Conservation (phyloP, 2,329 filamentous ascomycete species). For the Zymoseptoria pseudotritici region DNA sequence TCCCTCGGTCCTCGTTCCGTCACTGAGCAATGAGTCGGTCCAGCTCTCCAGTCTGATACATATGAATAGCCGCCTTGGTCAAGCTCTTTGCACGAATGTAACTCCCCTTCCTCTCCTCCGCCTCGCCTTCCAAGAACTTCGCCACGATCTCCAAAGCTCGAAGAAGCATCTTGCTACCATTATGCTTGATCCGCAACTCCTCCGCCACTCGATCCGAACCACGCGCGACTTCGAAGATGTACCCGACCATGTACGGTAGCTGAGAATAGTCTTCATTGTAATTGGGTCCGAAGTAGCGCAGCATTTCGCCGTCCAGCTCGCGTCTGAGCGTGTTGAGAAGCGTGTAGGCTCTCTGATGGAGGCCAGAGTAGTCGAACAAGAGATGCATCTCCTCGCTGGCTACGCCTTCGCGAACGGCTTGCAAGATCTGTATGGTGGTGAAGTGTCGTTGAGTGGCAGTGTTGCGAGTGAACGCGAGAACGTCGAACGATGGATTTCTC, state of each 20-base stretch:
- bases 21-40: neutral
- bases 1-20: neutral
- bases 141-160: neutral
- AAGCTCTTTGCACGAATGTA: neutral
- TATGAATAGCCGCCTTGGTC: neutral
- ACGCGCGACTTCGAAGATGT: slow-evolving; percentile 4
- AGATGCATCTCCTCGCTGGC: slow-evolving; percentile 8
- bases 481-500: neutral
- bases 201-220: slow-evolving; percentile 3
- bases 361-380: slow-evolving; percentile 9
- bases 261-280: slow-evolving; percentile 7
- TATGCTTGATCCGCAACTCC: slow-evolving; percentile 17
- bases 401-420: slow-evolving; percentile 6
- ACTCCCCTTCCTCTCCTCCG: neutral
- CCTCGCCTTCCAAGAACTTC: neutral
- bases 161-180: neutral
- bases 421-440: slow-evolving; percentile 3
- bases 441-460: neutral
- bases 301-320: slow-evolving; percentile 3
- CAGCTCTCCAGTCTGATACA: neutral
- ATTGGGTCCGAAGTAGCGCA: slow-evolving; percentile 1
- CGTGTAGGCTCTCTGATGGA: slow-evolving; percentile 3
- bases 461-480: neutral
- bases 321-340: slow-evolving; percentile 2
- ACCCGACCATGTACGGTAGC: slow-evolving; percentile 6